phyloP scores from a whole-genome alignment of 352 stramenopile species.

The Phytophthora tubulina region DNA sequence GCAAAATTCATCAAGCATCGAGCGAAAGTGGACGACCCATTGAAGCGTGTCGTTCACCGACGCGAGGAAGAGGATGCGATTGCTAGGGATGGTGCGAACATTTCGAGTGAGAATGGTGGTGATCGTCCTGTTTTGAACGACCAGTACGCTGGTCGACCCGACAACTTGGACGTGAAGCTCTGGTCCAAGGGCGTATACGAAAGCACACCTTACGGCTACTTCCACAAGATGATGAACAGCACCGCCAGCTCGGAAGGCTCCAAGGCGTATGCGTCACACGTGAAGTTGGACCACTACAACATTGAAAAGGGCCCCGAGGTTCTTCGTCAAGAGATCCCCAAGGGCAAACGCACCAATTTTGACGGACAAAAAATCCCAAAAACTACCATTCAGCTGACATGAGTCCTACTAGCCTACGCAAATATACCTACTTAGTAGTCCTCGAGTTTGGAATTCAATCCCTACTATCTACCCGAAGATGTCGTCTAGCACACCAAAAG shows the following conservation, averaged over 20 bases:
- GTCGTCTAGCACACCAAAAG: conserved; percentile 60
- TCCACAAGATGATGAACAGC: conserved; percentile 86
- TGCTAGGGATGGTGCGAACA: conserved; percentile 52
- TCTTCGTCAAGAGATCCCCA: conserved; percentile 58
- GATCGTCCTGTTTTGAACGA: conserved; percentile 1
- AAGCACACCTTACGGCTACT: conserved; percentile 86
- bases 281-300: conserved; percentile 81
- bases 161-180: conserved; percentile 83
- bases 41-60: conserved; percentile 68
- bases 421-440: no score
- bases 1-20: conserved; percentile 63
- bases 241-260: conserved; percentile 51
- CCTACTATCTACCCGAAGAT: conserved; percentile 53
- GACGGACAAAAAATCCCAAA: conserved; percentile 53
- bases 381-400: conserved; percentile 63
- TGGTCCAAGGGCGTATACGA: conserved; percentile 80
- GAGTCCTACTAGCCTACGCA: neutral
- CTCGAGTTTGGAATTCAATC: no score
- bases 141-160: conserved; percentile 44
- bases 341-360: conserved; percentile 78
- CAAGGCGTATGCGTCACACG: conserved; percentile 68
- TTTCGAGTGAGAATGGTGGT: conserved; percentile 34
- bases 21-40: conserved; percentile 65
- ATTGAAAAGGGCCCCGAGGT: conserved; percentile 59
- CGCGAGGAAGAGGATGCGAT: conserved; percentile 80